Percentiles rank a stretch among this genome's conserved stretches.
Evolutionary conservation across 116 monocot genomes (phyloP).

Genomic region (Zostera marina): DNA sequence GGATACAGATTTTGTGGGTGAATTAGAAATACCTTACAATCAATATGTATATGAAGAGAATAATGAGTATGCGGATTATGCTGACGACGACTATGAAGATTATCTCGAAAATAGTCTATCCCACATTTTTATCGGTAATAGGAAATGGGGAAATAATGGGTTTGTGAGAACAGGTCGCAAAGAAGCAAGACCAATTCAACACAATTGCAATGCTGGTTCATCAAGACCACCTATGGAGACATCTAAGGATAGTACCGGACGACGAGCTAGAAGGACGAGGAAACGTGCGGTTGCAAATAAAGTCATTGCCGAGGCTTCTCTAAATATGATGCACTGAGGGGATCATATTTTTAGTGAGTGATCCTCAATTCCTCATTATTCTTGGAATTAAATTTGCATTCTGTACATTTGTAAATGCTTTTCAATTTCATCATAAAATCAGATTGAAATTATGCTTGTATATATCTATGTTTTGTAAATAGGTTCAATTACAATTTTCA

Average conservation of each 20-base stretch:
- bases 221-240: conserved; percentile 16
- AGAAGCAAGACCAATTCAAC: conserved; percentile 47
- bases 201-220: conserved; percentile 25
- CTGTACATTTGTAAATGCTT: no score
- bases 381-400: no score
- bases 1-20: not conserved
- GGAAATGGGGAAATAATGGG: conserved; percentile 86
- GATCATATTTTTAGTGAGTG: conserved; percentile 28
- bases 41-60: conserved; percentile 4
- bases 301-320: conserved; percentile 47
- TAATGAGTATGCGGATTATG: conserved; percentile 10
- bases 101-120: conserved; percentile 25
- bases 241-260: conserved; percentile 30
- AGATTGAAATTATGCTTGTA: no score
- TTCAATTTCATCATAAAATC: no score
- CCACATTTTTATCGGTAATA: conserved; percentile 61
- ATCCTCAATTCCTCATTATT: not conserved
- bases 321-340: conserved; percentile 62
- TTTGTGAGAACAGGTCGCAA: conserved; percentile 60
- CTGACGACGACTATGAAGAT: conserved; percentile 33
- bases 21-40: conserved; percentile 17
- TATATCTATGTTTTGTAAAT: no score
- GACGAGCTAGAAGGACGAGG: conserved; percentile 66
- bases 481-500: no score
- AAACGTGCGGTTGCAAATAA: conserved; percentile 85